Conservation (phyloP, 2,329 filamentous ascomycete species). For the Drechslera avenae region DNA sequence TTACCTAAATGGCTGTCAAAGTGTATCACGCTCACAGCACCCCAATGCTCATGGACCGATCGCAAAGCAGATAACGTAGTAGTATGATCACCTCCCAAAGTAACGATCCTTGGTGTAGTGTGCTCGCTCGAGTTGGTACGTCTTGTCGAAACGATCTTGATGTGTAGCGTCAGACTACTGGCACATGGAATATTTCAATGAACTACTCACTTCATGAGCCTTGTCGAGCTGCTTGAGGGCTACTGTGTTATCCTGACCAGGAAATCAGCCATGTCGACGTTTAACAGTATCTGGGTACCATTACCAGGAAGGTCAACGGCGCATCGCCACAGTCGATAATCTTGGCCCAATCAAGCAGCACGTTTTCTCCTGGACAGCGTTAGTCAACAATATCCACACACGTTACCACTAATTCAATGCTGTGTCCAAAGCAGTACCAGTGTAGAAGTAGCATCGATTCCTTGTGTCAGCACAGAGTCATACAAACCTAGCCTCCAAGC, state of each 20-base stretch:
- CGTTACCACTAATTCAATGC: no score
- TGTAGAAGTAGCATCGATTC: no score
- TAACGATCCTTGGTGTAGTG: constrained; percentile 57
- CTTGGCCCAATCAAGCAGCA: constrained; percentile 56
- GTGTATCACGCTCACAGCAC: constrained; percentile 62
- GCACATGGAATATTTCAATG: neutral
- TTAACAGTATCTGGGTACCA: neutral
- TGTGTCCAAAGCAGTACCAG: no score
- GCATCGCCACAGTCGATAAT: constrained; percentile 63
- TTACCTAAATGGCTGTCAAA: constrained; percentile 60
- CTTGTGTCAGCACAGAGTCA: neutral
- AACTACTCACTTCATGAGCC: constrained; percentile 54
- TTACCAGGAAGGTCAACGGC: constrained; percentile 56
- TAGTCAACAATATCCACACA: neutral
- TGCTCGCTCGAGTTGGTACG: constrained; percentile 54
- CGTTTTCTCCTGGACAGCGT: constrained; percentile 44
- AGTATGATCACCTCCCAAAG: constrained; percentile 62
- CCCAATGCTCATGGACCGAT: constrained; percentile 58
- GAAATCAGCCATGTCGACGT: neutral
- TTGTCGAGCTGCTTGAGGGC: constrained; percentile 60
- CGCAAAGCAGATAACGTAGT: constrained; percentile 60
- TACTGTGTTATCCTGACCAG: constrained; percentile 58
- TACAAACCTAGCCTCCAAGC: neutral
- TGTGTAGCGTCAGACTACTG: neutral
- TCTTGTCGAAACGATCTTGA: constrained; percentile 53